phyloP scores from a whole-genome alignment of 148 eudicot species.

The Rhododendron henanense region DNA sequence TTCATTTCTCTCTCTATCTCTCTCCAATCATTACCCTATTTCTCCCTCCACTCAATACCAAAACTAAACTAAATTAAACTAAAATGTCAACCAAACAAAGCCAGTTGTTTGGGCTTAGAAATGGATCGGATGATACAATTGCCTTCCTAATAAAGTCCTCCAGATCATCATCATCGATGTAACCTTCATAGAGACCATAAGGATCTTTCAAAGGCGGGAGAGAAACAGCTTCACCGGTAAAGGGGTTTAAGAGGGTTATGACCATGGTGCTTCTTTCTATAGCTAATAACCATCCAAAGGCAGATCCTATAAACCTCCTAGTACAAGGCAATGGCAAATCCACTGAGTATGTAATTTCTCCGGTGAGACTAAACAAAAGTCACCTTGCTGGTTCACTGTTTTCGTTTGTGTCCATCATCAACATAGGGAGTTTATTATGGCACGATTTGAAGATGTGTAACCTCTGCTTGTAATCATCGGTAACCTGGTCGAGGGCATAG shows the following conservation, averaged over 20 bases:
- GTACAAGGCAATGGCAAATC: neutral
- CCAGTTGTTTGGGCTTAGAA: neutral
- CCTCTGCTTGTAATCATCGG: neutral
- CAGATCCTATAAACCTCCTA: neutral
- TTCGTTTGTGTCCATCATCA: neutral
- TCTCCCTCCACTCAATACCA: no score
- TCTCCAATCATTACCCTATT: no score
- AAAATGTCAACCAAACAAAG: no score
- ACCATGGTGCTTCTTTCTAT: neutral
- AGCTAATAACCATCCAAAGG: slow-evolving; percentile 12
- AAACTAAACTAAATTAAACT: no score
- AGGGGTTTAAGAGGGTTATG: slow-evolving; percentile 12
- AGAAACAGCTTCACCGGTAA: neutral
- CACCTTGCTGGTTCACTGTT: neutral
- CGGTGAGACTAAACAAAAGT: slow-evolving; percentile 2
- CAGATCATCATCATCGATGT: neutral
- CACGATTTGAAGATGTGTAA: neutral
- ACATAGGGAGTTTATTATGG: slow-evolving; percentile 6
- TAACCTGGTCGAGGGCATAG: neutral
- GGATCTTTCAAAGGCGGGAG: slow-evolving; percentile 6
- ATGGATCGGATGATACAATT: slow-evolving; percentile 1
- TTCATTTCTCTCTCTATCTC: no score
- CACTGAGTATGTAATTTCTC: neutral
- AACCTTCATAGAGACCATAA: neutral
- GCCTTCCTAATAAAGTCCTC: neutral